A percentile compares a stretch with the other conserved stretches of the same genome.
phyloP scores from a whole-genome alignment of 2,329 filamentous ascomycete genomes.

The Pseudofabraea citricarpa region DNA sequence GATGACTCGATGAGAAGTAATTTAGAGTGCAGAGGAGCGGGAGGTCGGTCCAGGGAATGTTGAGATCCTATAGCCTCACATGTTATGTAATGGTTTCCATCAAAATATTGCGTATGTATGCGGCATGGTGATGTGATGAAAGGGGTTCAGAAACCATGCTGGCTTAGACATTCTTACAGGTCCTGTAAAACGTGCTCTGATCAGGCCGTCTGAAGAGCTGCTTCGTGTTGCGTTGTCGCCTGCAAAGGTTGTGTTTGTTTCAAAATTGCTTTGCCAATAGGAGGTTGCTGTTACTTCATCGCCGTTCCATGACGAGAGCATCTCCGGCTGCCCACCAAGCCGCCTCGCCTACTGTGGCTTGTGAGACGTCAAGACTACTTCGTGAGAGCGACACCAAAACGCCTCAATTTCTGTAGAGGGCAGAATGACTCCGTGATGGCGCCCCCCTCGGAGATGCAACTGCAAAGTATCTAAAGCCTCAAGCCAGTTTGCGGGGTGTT shows the following conservation, averaged over 20 bases:
- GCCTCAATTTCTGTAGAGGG: neutral
- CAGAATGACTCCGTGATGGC: neutral
- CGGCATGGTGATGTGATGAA: neutral
- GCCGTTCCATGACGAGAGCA: neutral
- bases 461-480: neutral
- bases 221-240: neutral
- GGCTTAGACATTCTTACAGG: neutral
- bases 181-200: neutral
- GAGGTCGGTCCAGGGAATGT: neutral
- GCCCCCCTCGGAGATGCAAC: neutral
- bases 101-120: neutral
- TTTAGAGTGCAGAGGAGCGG: neutral
- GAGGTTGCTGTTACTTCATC: neutral
- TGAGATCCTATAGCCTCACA: neutral
- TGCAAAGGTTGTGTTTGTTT: neutral
- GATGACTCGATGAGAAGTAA: constrained; percentile 1
- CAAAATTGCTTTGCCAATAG: neutral
- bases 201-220: neutral
- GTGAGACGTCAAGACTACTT: no score
- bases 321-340: no score
- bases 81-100: no score
- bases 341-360: no score
- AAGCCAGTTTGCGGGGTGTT: neutral
- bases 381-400: no score
- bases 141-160: neutral